Conservation (phyloP, 441 rosid species). For the Flueggea neowawraea region DNA sequence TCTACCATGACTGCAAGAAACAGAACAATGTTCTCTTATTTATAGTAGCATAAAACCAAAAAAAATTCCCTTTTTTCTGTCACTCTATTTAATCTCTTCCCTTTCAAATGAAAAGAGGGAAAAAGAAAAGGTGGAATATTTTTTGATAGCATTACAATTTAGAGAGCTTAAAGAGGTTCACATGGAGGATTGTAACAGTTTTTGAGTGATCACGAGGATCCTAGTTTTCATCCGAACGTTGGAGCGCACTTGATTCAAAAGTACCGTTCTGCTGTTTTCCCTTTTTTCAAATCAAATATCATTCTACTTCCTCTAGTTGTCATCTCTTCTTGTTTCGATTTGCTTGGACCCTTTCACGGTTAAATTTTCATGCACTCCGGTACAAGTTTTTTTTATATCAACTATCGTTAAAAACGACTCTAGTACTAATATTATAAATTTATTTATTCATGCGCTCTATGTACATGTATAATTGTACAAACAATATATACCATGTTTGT, state of each 20-base stretch:
- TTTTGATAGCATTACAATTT: neutral
- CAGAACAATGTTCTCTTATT: conserved; percentile 36
- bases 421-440: too few species aligned
- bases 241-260: conserved; percentile 86
- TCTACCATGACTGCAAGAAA: conserved; percentile 24
- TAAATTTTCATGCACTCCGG: neutral
- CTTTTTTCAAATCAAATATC: conserved; percentile 10
- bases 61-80: neutral
- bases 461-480: too few species aligned
- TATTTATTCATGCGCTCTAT: too few species aligned
- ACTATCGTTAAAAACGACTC: too few species aligned
- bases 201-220: conserved; percentile 63
- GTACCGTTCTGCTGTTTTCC: neutral
- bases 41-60: conserved; percentile 34
- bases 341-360: neutral
- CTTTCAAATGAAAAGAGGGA: neutral
- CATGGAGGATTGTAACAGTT: conserved; percentile 84
- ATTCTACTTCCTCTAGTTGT: neutral
- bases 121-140: too few species aligned
- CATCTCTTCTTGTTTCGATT: neutral
- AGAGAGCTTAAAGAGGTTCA: conserved; percentile 52
- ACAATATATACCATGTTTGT: too few species aligned
- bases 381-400: too few species aligned
- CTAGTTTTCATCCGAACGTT: conserved; percentile 50
- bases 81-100: neutral